phyloP scores from a whole-genome alignment of 441 rosid genomes.

The Aleurites moluccanus region DNA sequence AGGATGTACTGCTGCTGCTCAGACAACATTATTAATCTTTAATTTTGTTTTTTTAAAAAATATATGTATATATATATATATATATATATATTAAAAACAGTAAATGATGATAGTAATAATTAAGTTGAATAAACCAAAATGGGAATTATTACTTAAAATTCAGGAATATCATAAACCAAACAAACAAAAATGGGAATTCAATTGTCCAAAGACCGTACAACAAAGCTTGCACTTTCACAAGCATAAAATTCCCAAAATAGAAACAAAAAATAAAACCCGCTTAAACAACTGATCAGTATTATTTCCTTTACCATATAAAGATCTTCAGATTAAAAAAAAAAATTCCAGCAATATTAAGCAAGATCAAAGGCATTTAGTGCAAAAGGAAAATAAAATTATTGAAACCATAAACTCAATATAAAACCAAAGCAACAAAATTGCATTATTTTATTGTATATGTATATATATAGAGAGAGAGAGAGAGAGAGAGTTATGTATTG shows the following conservation, averaged over 20 bases:
- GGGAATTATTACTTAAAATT: slow-evolving; percentile 12
- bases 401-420: slow-evolving; percentile 19
- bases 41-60: not conserved
- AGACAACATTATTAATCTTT: slow-evolving; percentile 41
- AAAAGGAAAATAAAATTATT: not conserved
- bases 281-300: not conserved
- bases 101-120: slow-evolving; percentile 21
- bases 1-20: slow-evolving; percentile 26
- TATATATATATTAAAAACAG: slow-evolving; percentile 10
- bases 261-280: slow-evolving; percentile 4
- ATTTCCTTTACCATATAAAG: not conserved
- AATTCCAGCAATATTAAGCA: not conserved
- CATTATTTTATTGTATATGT: not conserved
- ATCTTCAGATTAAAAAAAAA: not conserved
- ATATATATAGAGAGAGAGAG: not conserved
- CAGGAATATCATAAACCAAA: slow-evolving; percentile 13
- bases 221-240: slow-evolving; percentile 17
- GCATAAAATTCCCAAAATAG: slow-evolving; percentile 25
- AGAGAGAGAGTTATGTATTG: not conserved
- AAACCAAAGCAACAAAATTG: not conserved
- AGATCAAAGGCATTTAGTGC: slow-evolving; percentile 12
- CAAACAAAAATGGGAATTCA: slow-evolving; percentile 23
- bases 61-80: not conserved
- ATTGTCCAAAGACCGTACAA: slow-evolving; percentile 20
- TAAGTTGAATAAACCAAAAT: slow-evolving; percentile 10